Base-by-base conservation (phyloP, 1,284 basidiomycete genomes). In the Tilletiopsis washingtonensis region DNA sequence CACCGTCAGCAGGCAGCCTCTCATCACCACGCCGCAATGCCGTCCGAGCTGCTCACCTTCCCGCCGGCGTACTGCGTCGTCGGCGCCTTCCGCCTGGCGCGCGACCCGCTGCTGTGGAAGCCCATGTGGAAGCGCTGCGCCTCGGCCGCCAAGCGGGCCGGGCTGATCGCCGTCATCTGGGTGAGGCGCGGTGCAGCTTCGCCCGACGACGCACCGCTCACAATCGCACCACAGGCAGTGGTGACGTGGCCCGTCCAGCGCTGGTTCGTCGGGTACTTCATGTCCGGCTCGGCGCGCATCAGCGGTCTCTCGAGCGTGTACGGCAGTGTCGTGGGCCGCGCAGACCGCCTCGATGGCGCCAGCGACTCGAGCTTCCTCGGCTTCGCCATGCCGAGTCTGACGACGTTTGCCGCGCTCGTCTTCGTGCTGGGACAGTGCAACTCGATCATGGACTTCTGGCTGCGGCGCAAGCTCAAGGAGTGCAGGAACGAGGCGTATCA, bases 51-150 rank as follows among this genome's bases (percentile, higher is more conserved):
- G 9, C 29, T 34, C 9, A 34, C 9, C 29, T 9, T 34, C 9
- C 29, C 29, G 29, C 29, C 29, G n/a, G 51, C 62, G 15, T 72
- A 72, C 52, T 61, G 60, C 29, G 12, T 70, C 21, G 59, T 73
- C 3, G 70, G 70, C 3, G 61, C 68, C 2, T 73, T 71, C 43
- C 61, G 70, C 9, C 52, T 73, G 1, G 40, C 49, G 0, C 67
- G 70, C 49, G 70, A 73, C 43, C 51, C 57, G 0, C 21, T 49
- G 5, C 51, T 73, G 2, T 71, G 62, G 62, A 46, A 55, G 40
- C 69, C 70, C 6, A 70, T 71, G 65, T 73, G 70, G 70, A 39
- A 44, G 4, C 58, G 62, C 21, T 65, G 62, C 44, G 53, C 49
- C 29, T 40, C 51, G 17, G 58, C 62, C 1, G 60, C 60, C 34